Evolutionary conservation across 2,329 filamentous ascomycete genomes (phyloP).

Genomic region (Talaromyces sp.): DNA sequence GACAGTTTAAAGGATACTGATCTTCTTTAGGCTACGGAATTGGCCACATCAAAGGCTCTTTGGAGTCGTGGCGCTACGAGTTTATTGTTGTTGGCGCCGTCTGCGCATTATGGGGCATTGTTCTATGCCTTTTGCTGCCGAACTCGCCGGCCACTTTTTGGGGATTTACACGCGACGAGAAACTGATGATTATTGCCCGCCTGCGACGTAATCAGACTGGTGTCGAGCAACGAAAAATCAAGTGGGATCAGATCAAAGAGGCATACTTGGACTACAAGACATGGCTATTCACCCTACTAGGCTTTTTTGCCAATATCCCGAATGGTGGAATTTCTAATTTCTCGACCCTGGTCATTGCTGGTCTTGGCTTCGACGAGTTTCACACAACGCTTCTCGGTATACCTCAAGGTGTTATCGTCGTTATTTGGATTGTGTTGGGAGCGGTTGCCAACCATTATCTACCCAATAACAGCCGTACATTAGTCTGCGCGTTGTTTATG

Average conservation of each 20-base stretch:
- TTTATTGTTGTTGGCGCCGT: slow-evolving; percentile 5
- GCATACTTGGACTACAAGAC: slow-evolving; percentile 9
- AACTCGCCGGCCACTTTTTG: slow-evolving; percentile 9
- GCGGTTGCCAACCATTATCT: slow-evolving; percentile 19
- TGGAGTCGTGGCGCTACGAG: slow-evolving; percentile 3
- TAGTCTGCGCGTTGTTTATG: slow-evolving; percentile 17
- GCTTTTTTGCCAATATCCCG: slow-evolving; percentile 17
- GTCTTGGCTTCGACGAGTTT: slow-evolving; percentile 39
- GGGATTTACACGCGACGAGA: slow-evolving; percentile 3
- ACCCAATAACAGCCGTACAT: slow-evolving; percentile 17
- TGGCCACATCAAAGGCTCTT: neutral
- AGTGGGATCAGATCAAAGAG: slow-evolving; percentile 5
- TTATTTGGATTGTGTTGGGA: slow-evolving; percentile 17
- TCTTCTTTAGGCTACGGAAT: slow-evolving; percentile 1
- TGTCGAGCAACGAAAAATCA: slow-evolving; percentile 6
- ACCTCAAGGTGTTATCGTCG: slow-evolving; percentile 31
- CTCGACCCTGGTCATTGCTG: slow-evolving; percentile 25
- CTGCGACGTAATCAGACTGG: slow-evolving; percentile 7
- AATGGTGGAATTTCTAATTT: slow-evolving; percentile 30
- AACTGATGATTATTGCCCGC: slow-evolving; percentile 8
- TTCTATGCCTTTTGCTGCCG: slow-evolving; percentile 3
- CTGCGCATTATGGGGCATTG: slow-evolving; percentile 6
- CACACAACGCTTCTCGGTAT: slow-evolving; percentile 33
- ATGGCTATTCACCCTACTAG: slow-evolving; percentile 1
- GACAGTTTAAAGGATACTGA: neutral